A percentile compares a stretch with the other conserved stretches of the same genome.
Evolutionary conservation across 768 basidiomycete species (phyloP).

Genomic region (Lactarius hatsudake): DNA sequence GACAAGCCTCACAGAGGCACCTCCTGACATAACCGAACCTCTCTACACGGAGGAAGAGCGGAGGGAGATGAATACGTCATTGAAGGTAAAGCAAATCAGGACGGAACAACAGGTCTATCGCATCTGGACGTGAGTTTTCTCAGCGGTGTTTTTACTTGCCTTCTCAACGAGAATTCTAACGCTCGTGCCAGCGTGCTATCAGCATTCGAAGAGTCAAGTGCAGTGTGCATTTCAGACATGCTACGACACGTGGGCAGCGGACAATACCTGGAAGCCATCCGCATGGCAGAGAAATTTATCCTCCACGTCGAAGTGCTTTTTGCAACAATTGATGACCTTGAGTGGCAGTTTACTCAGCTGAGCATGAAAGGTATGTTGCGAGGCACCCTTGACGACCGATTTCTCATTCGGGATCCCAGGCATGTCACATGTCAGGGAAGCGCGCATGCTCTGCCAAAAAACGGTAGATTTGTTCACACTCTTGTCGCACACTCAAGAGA

Average conservation of each 20-base stretch:
- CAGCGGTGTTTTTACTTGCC: neutral
- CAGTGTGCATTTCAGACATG: conserved; percentile 99
- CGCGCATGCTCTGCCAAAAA: conserved; percentile 97
- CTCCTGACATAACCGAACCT: conserved; percentile 38
- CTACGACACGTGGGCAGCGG: conserved; percentile 94
- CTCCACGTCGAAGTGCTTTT: conserved; percentile 97
- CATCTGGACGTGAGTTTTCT: conserved; percentile 87
- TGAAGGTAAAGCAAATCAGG: conserved; percentile 85
- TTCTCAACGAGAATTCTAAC: conserved; percentile 11
- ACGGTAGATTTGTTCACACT: conserved; percentile 98
- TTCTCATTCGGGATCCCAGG: conserved; percentile 45
- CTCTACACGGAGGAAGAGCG: conserved; percentile 75
- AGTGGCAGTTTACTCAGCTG: conserved; percentile 76
- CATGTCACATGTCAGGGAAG: conserved; percentile 98
- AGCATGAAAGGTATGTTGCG: conserved; percentile 74
- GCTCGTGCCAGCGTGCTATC: conserved; percentile 71
- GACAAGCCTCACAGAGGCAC: conserved; percentile 46
- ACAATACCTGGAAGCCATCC: conserved; percentile 93
- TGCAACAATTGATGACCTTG: conserved; percentile 94
- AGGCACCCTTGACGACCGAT: neutral
- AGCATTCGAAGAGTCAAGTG: conserved; percentile 98
- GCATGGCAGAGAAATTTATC: conserved; percentile 98
- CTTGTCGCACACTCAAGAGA: conserved; percentile 92
- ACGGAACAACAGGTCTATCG: conserved; percentile 99
- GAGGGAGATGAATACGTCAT: conserved; percentile 67